Conservation (phyloP, 495 filamentous ascomycete species). For the Cenococcum geophilum region DNA sequence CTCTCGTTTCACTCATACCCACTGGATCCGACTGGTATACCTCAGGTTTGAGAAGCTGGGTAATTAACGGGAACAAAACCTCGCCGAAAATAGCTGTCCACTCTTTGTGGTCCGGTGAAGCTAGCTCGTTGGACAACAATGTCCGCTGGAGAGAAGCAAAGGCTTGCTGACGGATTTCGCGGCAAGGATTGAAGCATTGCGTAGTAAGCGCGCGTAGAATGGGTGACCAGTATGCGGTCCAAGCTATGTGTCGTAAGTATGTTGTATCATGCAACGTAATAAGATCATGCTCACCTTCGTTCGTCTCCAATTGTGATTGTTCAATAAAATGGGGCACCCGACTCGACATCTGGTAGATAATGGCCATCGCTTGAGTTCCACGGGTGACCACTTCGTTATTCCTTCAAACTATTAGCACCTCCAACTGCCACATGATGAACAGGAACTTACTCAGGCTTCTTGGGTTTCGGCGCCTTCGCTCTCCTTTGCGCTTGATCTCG, state of each 20-base stretch:
- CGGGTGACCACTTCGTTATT: conserved; percentile 72
- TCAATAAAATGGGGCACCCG: conserved; percentile 80
- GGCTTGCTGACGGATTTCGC: conserved; percentile 83
- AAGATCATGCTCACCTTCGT: conserved; percentile 55
- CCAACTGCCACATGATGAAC: conserved; percentile 45
- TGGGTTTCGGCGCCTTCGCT: conserved; percentile 46
- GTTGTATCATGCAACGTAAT: background rate
- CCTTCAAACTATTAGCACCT: conserved; percentile 38
- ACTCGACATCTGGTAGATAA: conserved; percentile 72
- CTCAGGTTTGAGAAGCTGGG: conserved; percentile 85
- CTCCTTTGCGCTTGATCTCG: conserved; percentile 53
- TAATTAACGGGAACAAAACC: conserved; percentile 91
- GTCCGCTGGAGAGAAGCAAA: conserved; percentile 82
- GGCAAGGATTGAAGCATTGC: conserved; percentile 92
- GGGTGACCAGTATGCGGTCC: conserved; percentile 96
- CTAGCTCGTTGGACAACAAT: conserved; percentile 73
- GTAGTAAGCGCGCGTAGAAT: conserved; percentile 81
- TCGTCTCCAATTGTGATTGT: conserved; percentile 85
- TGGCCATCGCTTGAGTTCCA: conserved; percentile 69
- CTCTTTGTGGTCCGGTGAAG: conserved; percentile 71
- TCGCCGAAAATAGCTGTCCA: conserved; percentile 94
- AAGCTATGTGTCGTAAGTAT: conserved; percentile 52
- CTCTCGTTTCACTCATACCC: conserved; percentile 92
- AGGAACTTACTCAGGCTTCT: conserved; percentile 27
- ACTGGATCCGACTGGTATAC: conserved; percentile 86